Percentiles rank a stretch among this genome's conserved stretches.
Conservation (phyloP, 306 rosid species). For the Aeschynomene evenia region DNA sequence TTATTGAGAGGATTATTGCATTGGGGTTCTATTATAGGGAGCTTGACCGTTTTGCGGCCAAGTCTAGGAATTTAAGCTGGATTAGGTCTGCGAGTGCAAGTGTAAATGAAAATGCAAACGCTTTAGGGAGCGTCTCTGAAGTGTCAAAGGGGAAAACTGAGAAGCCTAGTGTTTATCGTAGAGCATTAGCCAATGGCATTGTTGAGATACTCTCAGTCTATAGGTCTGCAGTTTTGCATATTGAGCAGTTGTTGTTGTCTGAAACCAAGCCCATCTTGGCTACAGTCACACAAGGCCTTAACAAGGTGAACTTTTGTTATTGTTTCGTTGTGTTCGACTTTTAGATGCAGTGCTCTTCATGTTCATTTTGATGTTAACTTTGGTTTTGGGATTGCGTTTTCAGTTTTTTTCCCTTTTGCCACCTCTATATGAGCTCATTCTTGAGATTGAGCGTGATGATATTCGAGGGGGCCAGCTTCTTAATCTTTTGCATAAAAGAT, state of each 20-base stretch:
- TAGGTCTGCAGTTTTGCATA: slow-evolving; percentile 78
- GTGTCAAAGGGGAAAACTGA: slow-evolving; percentile 29
- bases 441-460: slow-evolving; percentile 86
- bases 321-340: not conserved
- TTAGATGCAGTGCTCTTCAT: not conserved
- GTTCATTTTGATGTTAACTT: slow-evolving; percentile 1
- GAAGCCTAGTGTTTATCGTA: slow-evolving; percentile 77
- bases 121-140: slow-evolving; percentile 37
- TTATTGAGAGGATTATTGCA: slow-evolving; percentile 73
- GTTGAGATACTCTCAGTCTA: slow-evolving; percentile 83
- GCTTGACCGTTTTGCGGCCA: slow-evolving; percentile 75
- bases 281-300: slow-evolving; percentile 81
- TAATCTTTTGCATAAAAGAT: slow-evolving; percentile 76
- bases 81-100: slow-evolving; percentile 58
- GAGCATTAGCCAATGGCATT: slow-evolving; percentile 90
- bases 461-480: slow-evolving; percentile 91
- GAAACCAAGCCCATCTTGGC: slow-evolving; percentile 89
- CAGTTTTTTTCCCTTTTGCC: slow-evolving; percentile 91
- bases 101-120: slow-evolving; percentile 32
- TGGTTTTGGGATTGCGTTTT: not conserved
- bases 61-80: slow-evolving; percentile 89
- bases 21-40: slow-evolving; percentile 93
- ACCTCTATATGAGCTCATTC: slow-evolving; percentile 71
- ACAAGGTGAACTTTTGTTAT: slow-evolving; percentile 54
- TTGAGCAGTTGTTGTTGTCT: slow-evolving; percentile 82